These are phyloP conservation scores for Hemileccinum impolitum DNA, from an alignment of 768 basidiomycete species.

Conservation along the genomic window DNA sequence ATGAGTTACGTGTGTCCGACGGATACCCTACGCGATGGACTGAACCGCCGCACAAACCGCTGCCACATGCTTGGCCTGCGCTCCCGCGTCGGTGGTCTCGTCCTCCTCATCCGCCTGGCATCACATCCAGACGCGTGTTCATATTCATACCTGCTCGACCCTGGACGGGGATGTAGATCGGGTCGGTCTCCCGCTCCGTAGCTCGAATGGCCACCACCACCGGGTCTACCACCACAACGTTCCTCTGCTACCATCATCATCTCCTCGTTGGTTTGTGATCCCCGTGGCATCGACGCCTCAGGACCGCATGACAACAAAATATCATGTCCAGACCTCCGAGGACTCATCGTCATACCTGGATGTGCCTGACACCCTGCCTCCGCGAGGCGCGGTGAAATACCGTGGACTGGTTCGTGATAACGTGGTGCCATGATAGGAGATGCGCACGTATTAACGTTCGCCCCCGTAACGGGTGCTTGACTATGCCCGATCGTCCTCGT, in stretches of 20 bases:
- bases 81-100: constrained; percentile 8
- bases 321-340: constrained; percentile 20
- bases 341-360: constrained; percentile 5
- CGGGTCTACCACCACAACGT: background rate
- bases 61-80: constrained; percentile 25
- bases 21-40: constrained; percentile 15
- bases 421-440: constrained; percentile 17
- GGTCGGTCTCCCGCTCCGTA: constrained; percentile 7
- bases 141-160: constrained; percentile 4
- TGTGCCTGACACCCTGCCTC: constrained; percentile 27
- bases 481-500: constrained; percentile 7
- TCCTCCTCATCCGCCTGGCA: background rate
- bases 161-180: background rate
- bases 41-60: constrained; percentile 25
- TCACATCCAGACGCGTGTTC: constrained; percentile 1
- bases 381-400: constrained; percentile 18
- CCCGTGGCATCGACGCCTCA: constrained; percentile 4
- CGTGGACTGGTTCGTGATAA: constrained; percentile 16
- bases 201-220: background rate
- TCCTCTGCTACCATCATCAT: background rate
- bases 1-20: constrained; percentile 17
- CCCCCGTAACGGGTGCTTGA: constrained; percentile 1
- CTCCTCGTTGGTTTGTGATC: constrained; percentile 13
- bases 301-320: background rate
- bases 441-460: constrained; percentile 6